Evolutionary conservation across 768 basidiomycete genomes (phyloP).

Genomic region (Flagelloscypha sp.): DNA sequence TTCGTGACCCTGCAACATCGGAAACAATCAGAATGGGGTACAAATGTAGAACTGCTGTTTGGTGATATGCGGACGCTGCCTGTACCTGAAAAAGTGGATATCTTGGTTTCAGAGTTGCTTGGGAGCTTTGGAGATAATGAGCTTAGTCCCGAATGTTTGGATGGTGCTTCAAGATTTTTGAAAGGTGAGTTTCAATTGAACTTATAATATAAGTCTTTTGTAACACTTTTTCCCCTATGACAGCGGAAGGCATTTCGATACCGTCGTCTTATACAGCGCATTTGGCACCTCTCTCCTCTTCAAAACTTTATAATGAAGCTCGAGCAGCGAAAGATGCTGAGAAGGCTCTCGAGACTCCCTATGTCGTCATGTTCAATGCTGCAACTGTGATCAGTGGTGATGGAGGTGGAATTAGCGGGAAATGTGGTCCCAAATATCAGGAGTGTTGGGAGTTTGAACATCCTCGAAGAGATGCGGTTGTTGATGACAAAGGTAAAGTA

Average conservation of each 20-base stretch:
- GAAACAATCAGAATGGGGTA: constrained; percentile 75
- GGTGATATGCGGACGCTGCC: constrained; percentile 89
- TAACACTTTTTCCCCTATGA: not conserved
- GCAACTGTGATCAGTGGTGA: constrained; percentile 83
- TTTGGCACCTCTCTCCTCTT: constrained; percentile 88
- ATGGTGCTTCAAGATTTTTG: constrained; percentile 89
- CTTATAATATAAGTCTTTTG: constrained; percentile 1
- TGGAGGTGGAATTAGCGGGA: constrained; percentile 48
- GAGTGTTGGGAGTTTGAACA: constrained; percentile 98
- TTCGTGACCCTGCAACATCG: constrained; percentile 87
- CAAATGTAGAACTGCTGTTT: constrained; percentile 71
- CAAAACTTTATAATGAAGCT: constrained; percentile 85
- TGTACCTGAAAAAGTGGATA: constrained; percentile 83
- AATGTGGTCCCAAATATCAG: constrained; percentile 79
- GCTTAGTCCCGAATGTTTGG: constrained; percentile 94
- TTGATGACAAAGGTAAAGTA: constrained; percentile 61
- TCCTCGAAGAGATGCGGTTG: constrained; percentile 70
- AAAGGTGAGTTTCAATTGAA: constrained; percentile 56
- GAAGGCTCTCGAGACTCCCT: constrained; percentile 86
- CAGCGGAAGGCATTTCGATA: constrained; percentile 91
- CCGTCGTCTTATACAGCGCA: constrained; percentile 94
- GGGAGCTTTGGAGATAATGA: constrained; percentile 99
- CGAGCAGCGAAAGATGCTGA: constrained; percentile 51
- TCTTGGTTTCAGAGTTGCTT: constrained; percentile 90
- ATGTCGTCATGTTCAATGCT: constrained; percentile 97